Base-by-base conservation (phyloP, 805 yeast species). In the Barnettozyma californica region DNA sequence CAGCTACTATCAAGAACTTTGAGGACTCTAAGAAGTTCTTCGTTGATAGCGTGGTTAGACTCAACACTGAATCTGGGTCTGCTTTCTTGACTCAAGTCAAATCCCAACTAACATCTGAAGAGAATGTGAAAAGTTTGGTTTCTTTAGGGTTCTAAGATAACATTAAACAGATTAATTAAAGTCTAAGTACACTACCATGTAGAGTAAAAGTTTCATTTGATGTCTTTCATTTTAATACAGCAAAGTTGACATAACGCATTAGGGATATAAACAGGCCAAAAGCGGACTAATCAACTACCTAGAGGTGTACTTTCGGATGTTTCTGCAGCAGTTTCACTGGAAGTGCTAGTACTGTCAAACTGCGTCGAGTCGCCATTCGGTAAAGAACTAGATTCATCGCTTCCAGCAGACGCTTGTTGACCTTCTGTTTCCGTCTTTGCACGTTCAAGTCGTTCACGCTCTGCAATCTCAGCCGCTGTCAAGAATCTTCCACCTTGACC, bases 401-500 rank as follows among this genome's bases (percentile, higher is more conserved):
- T 20, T 7, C 19, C 33, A 11, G 14, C 33, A 14, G 33, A 29
- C 4, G 16, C 33, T 11, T 29, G 33, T 14, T 29, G 33, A 4
- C 33, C 33, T 29, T 29, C 33, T 13, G 33, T 4, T 16, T 34
- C 56, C 56, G 62, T 73, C 51, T 63, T 63, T 14, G 18, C 41
- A 14, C 14, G 27, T 23, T 38, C 41, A 14, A 38, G 27, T 45
- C 73, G 62, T 44, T 81, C 85, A 48, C 76, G 68, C 52, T 76
- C 84, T 11, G 79, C 83, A 41, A 78, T 84, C 53, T 80, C 87
- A 10, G 96, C 96, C 13, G 98, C 97, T 1, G 99, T 94, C 51
- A 94, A 69, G 57, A 94, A 94, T 52, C 99, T 75, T 7, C 99
- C 99, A 29, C 99, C 99, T 69, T 94, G 98, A 25, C 99, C 99